These are phyloP conservation scores for Kwoniella sp. DNA, from an alignment of 768 basidiomycete species.

Conservation along the genomic window DNA sequence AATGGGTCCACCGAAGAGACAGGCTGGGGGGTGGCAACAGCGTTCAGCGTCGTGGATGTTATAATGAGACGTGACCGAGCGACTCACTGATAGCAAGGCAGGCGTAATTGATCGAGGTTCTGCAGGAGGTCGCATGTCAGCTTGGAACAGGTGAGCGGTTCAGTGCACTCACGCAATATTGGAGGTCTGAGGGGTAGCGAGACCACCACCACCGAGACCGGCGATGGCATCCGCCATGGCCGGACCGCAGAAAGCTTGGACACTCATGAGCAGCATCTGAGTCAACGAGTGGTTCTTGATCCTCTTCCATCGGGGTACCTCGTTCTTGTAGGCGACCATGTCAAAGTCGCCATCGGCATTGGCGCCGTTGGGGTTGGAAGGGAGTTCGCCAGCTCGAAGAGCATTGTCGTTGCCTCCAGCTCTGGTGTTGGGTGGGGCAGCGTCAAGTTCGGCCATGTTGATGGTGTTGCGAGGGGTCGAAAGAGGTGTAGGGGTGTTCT, in stretches of 20 bases:
- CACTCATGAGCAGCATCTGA: slow-evolving; percentile 22
- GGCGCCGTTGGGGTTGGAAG: neutral
- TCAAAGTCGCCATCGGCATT: slow-evolving; percentile 6
- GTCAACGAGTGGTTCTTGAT: slow-evolving; percentile 19
- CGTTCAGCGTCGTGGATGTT: neutral
- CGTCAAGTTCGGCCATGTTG: slow-evolving; percentile 17
- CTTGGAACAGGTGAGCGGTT: neutral
- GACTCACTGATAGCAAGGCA: slow-evolving; percentile 17
- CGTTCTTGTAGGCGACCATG: slow-evolving; percentile 14
- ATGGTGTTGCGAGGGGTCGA: neutral
- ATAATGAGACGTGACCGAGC: too few relatives aligned
- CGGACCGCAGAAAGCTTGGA: slow-evolving; percentile 19
- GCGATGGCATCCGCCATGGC: slow-evolving; percentile 17
- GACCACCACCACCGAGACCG: slow-evolving; percentile 19
- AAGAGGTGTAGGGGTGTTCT: too few relatives aligned
- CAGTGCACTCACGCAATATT: slow-evolving; percentile 21
- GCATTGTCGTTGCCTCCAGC: slow-evolving; percentile 19
- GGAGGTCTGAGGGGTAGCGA: slow-evolving; percentile 20
- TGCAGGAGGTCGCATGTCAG: neutral
- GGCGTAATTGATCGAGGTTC: slow-evolving; percentile 19
- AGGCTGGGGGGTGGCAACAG: neutral
- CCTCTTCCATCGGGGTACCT: slow-evolving; percentile 19
- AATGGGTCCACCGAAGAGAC: slow-evolving; percentile 33
- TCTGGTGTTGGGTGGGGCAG: slow-evolving; percentile 22
- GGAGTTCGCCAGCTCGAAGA: neutral